Base-by-base conservation (phyloP, 768 basidiomycete species). In the Pluteus cervinus region DNA sequence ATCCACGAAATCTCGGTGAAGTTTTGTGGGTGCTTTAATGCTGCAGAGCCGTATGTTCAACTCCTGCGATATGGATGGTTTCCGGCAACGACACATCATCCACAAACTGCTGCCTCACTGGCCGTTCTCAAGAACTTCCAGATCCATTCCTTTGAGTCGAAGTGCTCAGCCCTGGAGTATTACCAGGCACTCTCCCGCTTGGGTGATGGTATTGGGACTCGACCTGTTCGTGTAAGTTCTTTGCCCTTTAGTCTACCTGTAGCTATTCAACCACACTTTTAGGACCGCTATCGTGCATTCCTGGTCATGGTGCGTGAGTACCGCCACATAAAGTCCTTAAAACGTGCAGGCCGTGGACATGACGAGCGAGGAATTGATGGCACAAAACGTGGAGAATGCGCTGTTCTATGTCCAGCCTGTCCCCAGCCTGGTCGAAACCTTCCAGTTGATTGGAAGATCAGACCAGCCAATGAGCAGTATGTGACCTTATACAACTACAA, bases 371-470 rank as follows among this genome's bases (percentile, higher is more conserved):
- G 58, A 1, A 33, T 45, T 3, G 25, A 11, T 8, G 47, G 35
- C 0, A 58, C 53, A 1, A 20, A 41, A 14, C 28, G 30, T 3
- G 60, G 60, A 2, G 52, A 52, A 14, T 47, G 52, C 12, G 58
- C 59, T 1, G 36, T 60, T 5, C 33, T 45, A 3, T 63, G 61
- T 38, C 52, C 57, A 2, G 56, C 56, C n/a, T 63, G 59, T 33
- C 60, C 60, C 5, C 37, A 48, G 1, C 55, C 55, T 6, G 52
- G 49, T 7, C 49, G 54, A 2, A 62, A 63, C 40, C 38, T 62
- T 20, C 54, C 49, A 0, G 28, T 18, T 5, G 47, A 44, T n/a
- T 58, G 54, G 53, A 26, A 48, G 29, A 31, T 39, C 12, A 26
- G 10, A 2, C 45, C 49, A 3, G 10, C 15, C 11, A 24, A 31